Base-by-base conservation (phyloP, 2,329 filamentous ascomycete genomes). In the Talaromyces sp. region DNA sequence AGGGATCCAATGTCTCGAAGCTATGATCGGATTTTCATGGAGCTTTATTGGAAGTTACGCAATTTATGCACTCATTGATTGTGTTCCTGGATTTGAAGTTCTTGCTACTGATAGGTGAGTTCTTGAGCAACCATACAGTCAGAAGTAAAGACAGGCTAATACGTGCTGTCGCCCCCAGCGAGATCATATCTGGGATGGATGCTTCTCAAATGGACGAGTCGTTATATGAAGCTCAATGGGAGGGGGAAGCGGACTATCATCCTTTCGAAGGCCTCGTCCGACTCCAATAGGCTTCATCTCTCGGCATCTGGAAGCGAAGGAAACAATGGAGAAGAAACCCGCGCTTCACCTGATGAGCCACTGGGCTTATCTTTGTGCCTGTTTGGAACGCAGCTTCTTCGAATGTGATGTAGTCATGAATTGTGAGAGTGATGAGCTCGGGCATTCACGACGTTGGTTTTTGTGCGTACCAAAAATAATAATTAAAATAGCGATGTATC, bases 51-150 rank as follows among this genome's bases (percentile, higher is more conserved):
- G 77, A 4, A 80, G 77, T 31, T 84, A 81, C 67, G 66, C 75
- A 5, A 74, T 84, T 7, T 78, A 82, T 67, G 81, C 81, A 3
- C 60, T 83, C 59, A 79, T 84, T 58, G 82, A 84, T 67, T 83
- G 80, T 65, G 70, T 84, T 5, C 81, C 82, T 16, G 82, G 81
- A 1, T 73, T 82, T 11, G 81, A 84, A 66, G 81, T 84, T 5
- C 67, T 84, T 66, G 81, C 81, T 5, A 74, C 75, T 21, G 81
- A 84, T 67, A 80, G 82, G 81, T 84, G 69, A 74, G 80, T 77
- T 5, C n/a, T 12, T 3, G 11, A 54, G n/a, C 37, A 35, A 14
- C 12, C 14, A 14, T 12, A 54, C 11, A 23, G 7, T 2, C 11
- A 23, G 7, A 1, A 18, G 8, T 21, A 5, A 9, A 54, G n/a